A percentile compares a stretch with the other conserved stretches of the same genome.
Conservation (phyloP, 371 early-diverging fungal genomes). For the Mucor irregularis region DNA sequence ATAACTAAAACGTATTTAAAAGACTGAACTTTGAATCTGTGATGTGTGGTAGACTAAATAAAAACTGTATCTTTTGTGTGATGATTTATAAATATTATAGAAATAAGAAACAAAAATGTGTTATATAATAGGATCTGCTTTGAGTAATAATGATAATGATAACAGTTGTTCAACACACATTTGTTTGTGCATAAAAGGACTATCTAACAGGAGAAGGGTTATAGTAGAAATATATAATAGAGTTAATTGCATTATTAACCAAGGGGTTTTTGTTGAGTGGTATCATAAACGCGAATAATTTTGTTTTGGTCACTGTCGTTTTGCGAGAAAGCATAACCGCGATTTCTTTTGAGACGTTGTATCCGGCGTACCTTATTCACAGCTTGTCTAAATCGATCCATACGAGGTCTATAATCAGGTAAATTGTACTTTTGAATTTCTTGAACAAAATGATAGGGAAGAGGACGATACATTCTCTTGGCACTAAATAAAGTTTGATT, state of each 20-base stretch:
- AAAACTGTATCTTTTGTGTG: too few relatives aligned
- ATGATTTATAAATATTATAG: too few relatives aligned
- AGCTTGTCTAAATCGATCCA: conserved; percentile 96
- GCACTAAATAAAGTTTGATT: conserved; percentile 50
- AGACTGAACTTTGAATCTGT: too few relatives aligned
- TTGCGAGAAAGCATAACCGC: conserved; percentile 98
- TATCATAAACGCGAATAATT: conserved; percentile 94
- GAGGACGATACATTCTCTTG: conserved; percentile 80
- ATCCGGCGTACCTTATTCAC: conserved; percentile 94
- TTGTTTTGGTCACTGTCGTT: conserved; percentile 94
- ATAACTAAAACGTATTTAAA: too few relatives aligned
- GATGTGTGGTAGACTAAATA: too few relatives aligned
- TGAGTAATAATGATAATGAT: too few relatives aligned
- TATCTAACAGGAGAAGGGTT: too few relatives aligned
- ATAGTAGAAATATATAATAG: background rate
- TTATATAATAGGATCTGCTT: too few relatives aligned
- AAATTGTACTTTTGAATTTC: conserved; percentile 98
- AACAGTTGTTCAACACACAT: too few relatives aligned
- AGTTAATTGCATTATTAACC: conserved; percentile 47
- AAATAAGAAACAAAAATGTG: too few relatives aligned
- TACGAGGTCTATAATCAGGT: conserved; percentile 95
- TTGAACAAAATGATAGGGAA: conserved; percentile 93
- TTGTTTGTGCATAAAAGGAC: too few relatives aligned
- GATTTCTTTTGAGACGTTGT: conserved; percentile 88
- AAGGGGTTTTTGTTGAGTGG: conserved; percentile 87